Evolutionary conservation across 441 rosid species (phyloP).

Genomic region (Euphorbia schlechtendalii): DNA sequence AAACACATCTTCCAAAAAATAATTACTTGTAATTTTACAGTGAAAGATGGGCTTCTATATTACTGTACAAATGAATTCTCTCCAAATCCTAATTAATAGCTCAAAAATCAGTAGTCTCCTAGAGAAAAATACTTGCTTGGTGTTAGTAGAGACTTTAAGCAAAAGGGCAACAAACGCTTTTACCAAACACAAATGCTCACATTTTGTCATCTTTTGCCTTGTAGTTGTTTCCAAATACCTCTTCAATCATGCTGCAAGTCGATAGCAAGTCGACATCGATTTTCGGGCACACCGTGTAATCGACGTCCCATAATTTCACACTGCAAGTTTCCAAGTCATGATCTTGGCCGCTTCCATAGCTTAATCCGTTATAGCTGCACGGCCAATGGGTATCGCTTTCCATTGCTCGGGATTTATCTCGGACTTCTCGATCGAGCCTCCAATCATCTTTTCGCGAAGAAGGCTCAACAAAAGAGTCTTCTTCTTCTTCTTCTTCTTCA

Average conservation of each 20-base stretch:
- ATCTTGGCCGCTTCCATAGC: constrained; percentile 19
- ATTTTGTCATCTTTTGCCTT: constrained; percentile 24
- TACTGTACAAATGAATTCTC: background rate
- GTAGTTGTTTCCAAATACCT: constrained; percentile 38
- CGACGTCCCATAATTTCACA: constrained; percentile 35
- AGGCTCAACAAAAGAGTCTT: constrained; percentile 41
- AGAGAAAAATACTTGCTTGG: background rate
- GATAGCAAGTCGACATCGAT: constrained; percentile 37
- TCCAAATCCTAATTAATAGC: background rate
- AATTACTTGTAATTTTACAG: no score
- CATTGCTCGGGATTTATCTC: constrained; percentile 22
- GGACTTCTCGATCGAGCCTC: constrained; percentile 21
- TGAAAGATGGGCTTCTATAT: background rate
- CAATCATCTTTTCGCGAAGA: constrained; percentile 19
- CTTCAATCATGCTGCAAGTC: constrained; percentile 47
- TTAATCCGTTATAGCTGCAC: constrained; percentile 16
- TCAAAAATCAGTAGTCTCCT: background rate
- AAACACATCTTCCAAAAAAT: background rate
- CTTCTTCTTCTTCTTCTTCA: no score
- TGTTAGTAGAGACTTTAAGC: no score
- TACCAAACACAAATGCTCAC: constrained; percentile 12
- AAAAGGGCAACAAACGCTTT: background rate
- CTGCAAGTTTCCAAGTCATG: constrained; percentile 26
- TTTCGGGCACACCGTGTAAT: constrained; percentile 24
- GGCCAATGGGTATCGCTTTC: constrained; percentile 20